phyloP scores from a whole-genome alignment of 1,284 basidiomycete species.

The Ganoderma sinense region DNA sequence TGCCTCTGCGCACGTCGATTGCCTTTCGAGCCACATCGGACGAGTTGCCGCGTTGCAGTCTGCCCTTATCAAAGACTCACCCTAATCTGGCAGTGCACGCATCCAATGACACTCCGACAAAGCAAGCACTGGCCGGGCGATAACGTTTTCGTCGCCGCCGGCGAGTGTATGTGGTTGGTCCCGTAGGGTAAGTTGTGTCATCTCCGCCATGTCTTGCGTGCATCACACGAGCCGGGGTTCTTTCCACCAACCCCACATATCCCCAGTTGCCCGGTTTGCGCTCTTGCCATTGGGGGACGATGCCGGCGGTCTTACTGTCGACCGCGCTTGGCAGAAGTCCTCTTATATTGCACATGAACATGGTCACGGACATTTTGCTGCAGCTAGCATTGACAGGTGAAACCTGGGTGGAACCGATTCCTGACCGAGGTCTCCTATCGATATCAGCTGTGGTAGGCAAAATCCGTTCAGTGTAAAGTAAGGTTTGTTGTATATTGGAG shows the following conservation, averaged over 20 bases:
- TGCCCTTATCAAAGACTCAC: conserved; percentile 1
- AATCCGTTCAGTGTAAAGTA: too few relatives aligned
- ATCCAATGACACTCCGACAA: not conserved
- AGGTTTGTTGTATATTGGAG: too few relatives aligned
- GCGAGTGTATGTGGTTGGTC: conserved; percentile 8
- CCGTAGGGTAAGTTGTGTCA: conserved; percentile 4
- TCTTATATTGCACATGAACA: too few relatives aligned
- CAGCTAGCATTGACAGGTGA: too few relatives aligned
- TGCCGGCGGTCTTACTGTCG: not conserved
- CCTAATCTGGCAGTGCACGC: not conserved
- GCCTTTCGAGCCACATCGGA: not conserved
- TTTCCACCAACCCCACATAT: conserved; percentile 1
- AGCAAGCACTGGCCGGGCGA: not conserved
- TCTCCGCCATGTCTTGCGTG: conserved; percentile 21
- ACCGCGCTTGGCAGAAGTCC: not conserved
- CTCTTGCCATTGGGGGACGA: not conserved
- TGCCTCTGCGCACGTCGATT: not conserved
- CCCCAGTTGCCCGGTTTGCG: conserved; percentile 7
- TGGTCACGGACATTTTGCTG: too few relatives aligned
- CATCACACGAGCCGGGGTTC: conserved; percentile 29
- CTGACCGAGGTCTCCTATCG: too few relatives aligned
- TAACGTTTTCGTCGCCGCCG: not conserved
- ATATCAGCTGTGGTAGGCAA: too few relatives aligned
- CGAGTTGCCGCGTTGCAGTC: not conserved
- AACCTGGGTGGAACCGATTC: too few relatives aligned